Conservation (phyloP, 164 flowering plant species). For the Macadamia tetraphylla region DNA sequence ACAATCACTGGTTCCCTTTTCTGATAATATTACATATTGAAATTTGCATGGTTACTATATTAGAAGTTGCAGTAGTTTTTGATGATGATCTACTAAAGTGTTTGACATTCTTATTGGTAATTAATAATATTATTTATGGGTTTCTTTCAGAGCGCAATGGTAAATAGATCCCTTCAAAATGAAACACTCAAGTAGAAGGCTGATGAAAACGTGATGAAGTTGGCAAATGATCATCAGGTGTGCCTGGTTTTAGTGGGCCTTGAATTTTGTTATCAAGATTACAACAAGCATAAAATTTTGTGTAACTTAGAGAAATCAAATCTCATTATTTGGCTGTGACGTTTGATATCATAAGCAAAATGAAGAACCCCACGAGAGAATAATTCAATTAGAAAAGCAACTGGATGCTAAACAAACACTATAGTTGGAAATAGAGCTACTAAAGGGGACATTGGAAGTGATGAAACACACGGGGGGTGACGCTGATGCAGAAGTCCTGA, state of each 20-base stretch:
- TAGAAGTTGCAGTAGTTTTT: background rate
- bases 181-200: constrained; percentile 67
- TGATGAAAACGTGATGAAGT: constrained; percentile 46
- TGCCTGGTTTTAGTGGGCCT: constrained; percentile 2
- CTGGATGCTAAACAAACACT: constrained; percentile 73
- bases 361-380: constrained; percentile 42
- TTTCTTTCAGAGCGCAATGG: constrained; percentile 40
- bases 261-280: background rate
- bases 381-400: constrained; percentile 46
- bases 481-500: constrained; percentile 34
- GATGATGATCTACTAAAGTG: background rate
- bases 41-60: background rate
- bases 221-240: constrained; percentile 74
- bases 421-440: constrained; percentile 62
- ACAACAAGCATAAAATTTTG: background rate
- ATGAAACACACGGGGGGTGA: constrained; percentile 58
- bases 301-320: no score
- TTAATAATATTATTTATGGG: constrained; percentile 1
- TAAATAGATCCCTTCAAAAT: constrained; percentile 26
- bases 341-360: constrained; percentile 45
- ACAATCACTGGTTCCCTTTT: no score
- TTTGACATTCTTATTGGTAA: no score
- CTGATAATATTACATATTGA: no score
- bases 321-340: constrained; percentile 2
- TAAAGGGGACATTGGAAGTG: constrained; percentile 59